Evolutionary conservation across 257 asterid genomes (phyloP), one percentile per base, ranked within the genome.

Genomic region (Oldenlandia corymbosa): DNA sequence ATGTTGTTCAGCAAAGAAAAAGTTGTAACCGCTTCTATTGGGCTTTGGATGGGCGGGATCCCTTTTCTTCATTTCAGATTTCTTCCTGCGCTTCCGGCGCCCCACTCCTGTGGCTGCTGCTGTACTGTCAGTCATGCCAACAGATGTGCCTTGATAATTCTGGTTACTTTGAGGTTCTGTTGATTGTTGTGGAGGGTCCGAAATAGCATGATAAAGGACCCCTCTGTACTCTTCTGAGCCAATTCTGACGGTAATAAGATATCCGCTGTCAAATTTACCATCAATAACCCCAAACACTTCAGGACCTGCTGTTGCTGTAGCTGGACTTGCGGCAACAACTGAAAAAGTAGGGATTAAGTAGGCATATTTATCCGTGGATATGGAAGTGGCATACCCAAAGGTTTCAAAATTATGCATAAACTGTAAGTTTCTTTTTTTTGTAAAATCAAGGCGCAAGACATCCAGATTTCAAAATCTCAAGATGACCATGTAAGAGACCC

Each of bases 21-120:
- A 92, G 63, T 89, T 92, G 71, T 92, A 92, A 1, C 96, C 97
- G 11, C 99, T 92, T 75, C 95, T 58, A 46, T 85, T 92, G n/a
- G 96, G 86, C 77, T 87, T 92, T 0, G 99, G 99, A 71, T 81
- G 95, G n/a, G 76, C 74, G 0, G 99, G 99, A 66, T 92, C 97
- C 64, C 95, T 58, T 76, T 69, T 89, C 61, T 74, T 70, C 16
- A 82, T 88, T 61, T 88, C 94, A 1, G 79, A 76, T 72, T 89
- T 92, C 84, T 85, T 89, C 75, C 95, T 75, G 18, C 97, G 83
- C 61, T 73, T 85, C 12, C 95, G 83, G 36, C 88, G 85, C 9
- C 75, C 74, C 18, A 32, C 64, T 37, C 67, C 78, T 17, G 74
- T 53, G 37, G 80, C 60, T 20, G 70, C 75, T 17, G 76, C 58